Percentiles rank a stretch among this genome's conserved stretches.
These are phyloP conservation scores for Endogone sp. DNA, from an alignment of 192 early-diverging fungal species.

Conservation along the genomic window DNA sequence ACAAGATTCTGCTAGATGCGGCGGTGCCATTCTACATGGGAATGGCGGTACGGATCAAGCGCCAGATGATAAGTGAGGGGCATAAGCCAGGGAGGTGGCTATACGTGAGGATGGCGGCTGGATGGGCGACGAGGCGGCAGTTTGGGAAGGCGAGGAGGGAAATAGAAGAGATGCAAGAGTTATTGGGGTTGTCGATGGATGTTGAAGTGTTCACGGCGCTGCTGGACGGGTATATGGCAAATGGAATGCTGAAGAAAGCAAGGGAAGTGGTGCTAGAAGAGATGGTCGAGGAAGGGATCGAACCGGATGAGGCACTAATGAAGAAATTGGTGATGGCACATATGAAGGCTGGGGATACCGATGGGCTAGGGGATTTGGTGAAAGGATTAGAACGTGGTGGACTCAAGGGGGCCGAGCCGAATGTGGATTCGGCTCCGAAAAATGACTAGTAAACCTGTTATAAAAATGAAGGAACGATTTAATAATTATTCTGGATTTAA, in stretches of 20 bases:
- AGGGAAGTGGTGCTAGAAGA: conserved; percentile 9
- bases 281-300: conserved; percentile 3
- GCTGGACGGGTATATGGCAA: conserved; percentile 7
- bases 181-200: conserved; percentile 1
- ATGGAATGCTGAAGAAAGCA: conserved; percentile 7
- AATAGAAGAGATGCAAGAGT: conserved; percentile 16
- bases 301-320: not conserved
- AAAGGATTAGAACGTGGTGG: not conserved
- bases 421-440: too few species aligned
- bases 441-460: too few species aligned
- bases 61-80: conserved; percentile 16
- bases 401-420: too few species aligned
- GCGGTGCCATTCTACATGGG: not conserved
- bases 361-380: not conserved
- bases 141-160: conserved; percentile 11
- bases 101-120: conserved; percentile 11
- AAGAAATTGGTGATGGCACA: not conserved
- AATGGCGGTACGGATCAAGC: conserved; percentile 8
- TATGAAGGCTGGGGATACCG: not conserved
- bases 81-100: conserved; percentile 7
- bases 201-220: conserved; percentile 11
- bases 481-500: too few species aligned
- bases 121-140: conserved; percentile 8
- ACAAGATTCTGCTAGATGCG: conserved; percentile 15
- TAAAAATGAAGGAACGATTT: too few species aligned